Evolutionary conservation across 441 rosid genomes (phyloP), one percentile per base, ranked within the genome.

Genomic region (Pelargonium fulgidum): DNA sequence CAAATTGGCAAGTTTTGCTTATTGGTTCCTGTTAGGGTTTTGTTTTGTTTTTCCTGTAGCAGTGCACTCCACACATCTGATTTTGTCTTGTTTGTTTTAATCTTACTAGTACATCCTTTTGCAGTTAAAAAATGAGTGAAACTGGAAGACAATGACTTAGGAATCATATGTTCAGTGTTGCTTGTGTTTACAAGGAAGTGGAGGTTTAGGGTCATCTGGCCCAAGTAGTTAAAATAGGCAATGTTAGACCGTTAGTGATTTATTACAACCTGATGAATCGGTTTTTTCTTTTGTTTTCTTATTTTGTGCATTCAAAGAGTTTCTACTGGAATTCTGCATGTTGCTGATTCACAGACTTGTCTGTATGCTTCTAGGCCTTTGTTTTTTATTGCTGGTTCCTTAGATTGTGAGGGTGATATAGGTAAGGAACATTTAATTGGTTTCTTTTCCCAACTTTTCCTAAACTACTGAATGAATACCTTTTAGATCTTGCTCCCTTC

Each of bases 251-350:
- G 63, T 19, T 58, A 58, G 63, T 58, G 63, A 19, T 19, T 26
- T 9, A 58, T 58, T 29, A 29, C 63, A 58, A 22, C 63, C 63
- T 58, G 63, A 58, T 58, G 63, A 58, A 58, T 58, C 12, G 20
- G 17, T 56, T 20, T 22, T 1, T 1, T 1, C 1, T 26, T 19
- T 7, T 12, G 1, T 47, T n/a, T 47, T 47, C n/a, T 47, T 47
- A 12, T 47, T 47, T 47, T 12, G 13, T 48, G 16, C 16, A 48
- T 48, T 13, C 4, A 12, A 48, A 48, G 13, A 9, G 13, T 48
- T 48, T 13, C 14, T 13, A 14, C 33, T 48, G 56, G 14, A 48
- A 48, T 17, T 12, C 1, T 48, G 14, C 56, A 48, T 48, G 14
- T 14, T 48, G 56, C 17, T 13, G 56, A 48, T 13, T 13, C 56